phyloP scores from a whole-genome alignment of 805 yeast species.

The Zygoascus ofunaensis region DNA sequence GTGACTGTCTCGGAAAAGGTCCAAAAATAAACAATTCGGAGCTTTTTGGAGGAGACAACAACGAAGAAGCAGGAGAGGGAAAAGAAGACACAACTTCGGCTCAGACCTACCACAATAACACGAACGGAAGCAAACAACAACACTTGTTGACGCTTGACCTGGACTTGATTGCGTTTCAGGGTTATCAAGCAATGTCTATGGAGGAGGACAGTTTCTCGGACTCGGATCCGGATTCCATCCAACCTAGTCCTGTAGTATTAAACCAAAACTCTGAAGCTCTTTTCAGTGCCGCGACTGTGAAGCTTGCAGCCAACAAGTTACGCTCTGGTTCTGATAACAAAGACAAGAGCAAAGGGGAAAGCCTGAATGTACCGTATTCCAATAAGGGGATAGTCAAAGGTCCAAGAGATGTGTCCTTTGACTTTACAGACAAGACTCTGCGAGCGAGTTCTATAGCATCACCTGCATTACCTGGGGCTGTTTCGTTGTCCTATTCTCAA shows the following conservation, averaged over 20 bases:
- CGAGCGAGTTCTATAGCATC: too few species aligned
- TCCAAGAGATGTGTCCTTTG: background rate
- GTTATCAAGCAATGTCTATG: background rate
- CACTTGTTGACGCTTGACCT: background rate
- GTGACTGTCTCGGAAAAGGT: too few species aligned
- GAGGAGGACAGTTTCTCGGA: background rate
- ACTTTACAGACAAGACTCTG: background rate
- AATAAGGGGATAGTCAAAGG: background rate
- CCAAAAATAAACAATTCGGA: too few species aligned
- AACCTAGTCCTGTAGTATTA: conserved; percentile 9
- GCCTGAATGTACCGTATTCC: background rate
- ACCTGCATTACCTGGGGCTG: too few species aligned
- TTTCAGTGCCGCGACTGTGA: background rate
- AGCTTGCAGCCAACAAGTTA: background rate
- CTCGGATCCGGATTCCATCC: conserved; percentile 10
- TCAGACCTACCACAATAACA: too few species aligned
- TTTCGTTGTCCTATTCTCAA: too few species aligned
- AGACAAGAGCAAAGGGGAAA: background rate
- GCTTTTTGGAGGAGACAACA: too few species aligned
- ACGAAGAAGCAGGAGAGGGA: too few species aligned
- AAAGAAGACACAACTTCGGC: too few species aligned
- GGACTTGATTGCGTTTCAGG: background rate
- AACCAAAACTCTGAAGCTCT: background rate
- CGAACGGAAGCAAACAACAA: background rate
- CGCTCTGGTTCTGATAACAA: background rate